Percentiles rank a stretch among this genome's conserved stretches.
These are phyloP conservation scores for Blastomyces emzantsi DNA, from an alignment of 2,329 filamentous ascomycete genomes.

Conservation along the genomic window DNA sequence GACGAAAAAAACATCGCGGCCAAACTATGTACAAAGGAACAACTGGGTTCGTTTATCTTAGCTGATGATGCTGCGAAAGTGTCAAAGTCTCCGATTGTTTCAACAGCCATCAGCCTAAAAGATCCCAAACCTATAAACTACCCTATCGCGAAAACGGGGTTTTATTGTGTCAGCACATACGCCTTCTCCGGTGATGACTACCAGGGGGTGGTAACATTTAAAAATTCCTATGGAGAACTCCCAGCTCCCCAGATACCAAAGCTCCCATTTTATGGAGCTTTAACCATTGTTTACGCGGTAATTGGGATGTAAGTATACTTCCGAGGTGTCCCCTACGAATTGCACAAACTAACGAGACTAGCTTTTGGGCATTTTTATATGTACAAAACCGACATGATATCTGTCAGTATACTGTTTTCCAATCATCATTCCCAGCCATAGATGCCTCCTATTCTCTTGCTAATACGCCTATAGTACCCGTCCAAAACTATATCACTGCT, in stretches of 20 bases:
- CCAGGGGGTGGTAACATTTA: slow-evolving; percentile 75
- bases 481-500: slow-evolving; percentile 98
- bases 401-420: slow-evolving; percentile 41
- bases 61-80: slow-evolving; percentile 62
- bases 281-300: slow-evolving; percentile 88
- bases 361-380: slow-evolving; percentile 91
- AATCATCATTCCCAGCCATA: background rate
- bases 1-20: slow-evolving; percentile 59
- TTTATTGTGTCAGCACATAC: slow-evolving; percentile 84
- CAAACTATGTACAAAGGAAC: slow-evolving; percentile 63
- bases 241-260: slow-evolving; percentile 94
- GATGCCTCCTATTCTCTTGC: slow-evolving; percentile 14
- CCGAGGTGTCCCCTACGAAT: background rate
- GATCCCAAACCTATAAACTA: slow-evolving; percentile 66
- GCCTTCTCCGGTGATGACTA: slow-evolving; percentile 61
- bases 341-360: slow-evolving; percentile 26
- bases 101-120: slow-evolving; percentile 73
- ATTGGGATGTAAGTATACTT: slow-evolving; percentile 53
- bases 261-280: slow-evolving; percentile 89
- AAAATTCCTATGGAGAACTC: slow-evolving; percentile 93
- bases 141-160: slow-evolving; percentile 78
- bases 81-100: slow-evolving; percentile 64
- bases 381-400: slow-evolving; percentile 92
- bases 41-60: slow-evolving; percentile 78
- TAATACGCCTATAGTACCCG: slow-evolving; percentile 56